A percentile compares a stretch with the other conserved stretches of the same genome.
phyloP scores from a whole-genome alignment of 352 stramenopile genomes.

The Pythium myriotylum region DNA sequence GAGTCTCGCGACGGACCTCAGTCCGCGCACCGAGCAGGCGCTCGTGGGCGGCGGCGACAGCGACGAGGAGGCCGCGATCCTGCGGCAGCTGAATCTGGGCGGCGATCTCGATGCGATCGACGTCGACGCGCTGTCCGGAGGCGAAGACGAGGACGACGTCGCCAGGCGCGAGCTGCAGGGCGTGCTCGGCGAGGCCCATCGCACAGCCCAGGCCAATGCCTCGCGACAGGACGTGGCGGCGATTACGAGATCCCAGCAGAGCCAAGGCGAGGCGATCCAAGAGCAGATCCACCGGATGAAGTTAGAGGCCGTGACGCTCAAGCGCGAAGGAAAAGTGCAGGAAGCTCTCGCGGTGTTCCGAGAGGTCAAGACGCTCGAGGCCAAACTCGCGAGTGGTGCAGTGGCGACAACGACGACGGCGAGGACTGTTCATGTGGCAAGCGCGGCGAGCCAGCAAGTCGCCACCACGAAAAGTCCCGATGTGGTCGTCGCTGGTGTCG shows the following conservation, averaged over 20 bases:
- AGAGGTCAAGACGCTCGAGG: constrained; percentile 59
- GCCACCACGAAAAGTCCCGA: no score
- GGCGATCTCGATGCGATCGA: constrained; percentile 27
- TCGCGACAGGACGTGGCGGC: neutral
- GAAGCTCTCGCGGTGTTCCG: constrained; percentile 61
- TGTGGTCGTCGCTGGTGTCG: neutral
- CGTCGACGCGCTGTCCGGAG: constrained; percentile 32
- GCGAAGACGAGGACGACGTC: constrained; percentile 19
- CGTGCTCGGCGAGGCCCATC: constrained; percentile 40
- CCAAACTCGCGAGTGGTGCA: constrained; percentile 16
- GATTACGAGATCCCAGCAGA: no score
- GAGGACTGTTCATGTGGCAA: neutral
- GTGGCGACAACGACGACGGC: neutral
- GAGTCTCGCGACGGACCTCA: constrained; percentile 27
- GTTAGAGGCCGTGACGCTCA: constrained; percentile 55
- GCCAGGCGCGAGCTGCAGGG: constrained; percentile 41
- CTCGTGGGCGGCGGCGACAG: constrained; percentile 36
- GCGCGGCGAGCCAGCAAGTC: no score
- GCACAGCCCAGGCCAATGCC: constrained; percentile 26
- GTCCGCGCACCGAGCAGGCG: constrained; percentile 49
- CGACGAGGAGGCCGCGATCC: constrained; percentile 67
- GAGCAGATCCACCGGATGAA: constrained; percentile 51
- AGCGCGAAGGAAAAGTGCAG: constrained; percentile 52
- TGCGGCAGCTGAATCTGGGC: constrained; percentile 49
- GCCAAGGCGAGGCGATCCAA: neutral